Evolutionary conservation across 2,329 filamentous ascomycete species (phyloP), one percentile per base, ranked within the genome.

Genomic region (Aspergillus versicolor): DNA sequence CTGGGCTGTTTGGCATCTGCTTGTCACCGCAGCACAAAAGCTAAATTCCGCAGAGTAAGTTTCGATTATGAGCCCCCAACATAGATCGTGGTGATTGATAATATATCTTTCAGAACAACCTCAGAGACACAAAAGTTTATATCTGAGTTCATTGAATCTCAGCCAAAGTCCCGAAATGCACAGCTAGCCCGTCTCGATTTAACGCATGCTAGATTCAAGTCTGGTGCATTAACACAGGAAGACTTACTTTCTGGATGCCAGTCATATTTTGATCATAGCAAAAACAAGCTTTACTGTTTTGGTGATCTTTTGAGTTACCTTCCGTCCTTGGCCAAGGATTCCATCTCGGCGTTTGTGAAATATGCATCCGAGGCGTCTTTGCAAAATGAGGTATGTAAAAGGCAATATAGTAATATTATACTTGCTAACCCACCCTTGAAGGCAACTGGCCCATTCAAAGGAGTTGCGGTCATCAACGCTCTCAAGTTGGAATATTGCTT

Each of bases 1-100:
- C 53, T 79, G 78, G 74, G 70, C 67, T 43, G 71, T 79, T 17
- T 81, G 79, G 79, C 70, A 67, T n/a, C 63, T 78, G 12, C 65
- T 80, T 49, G 60, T 78, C 11, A 64, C 61, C 17, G 69, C 74
- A 12, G 67, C 68, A 13, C 66, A 68, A 19, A 69, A 72, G 22
- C 57, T 72, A 5, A 67, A 67, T 38, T 67, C 50, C 7, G 47
- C 67, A 54, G 70, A 70, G 76, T 78, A 65, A 59, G 76, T 67
- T 15, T 17, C 24, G 12, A 41, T 3, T 15, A 42, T 21, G 12
- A 6, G 5, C 2, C 21, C 15, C 11, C 13, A 15, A 34, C 17
- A 15, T 15, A 8, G 12, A 15, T 9, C 11, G 37, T 12, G 7
- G 5, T 37, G 43, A 55, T 55, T 68, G 59, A 62, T 42, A 12